These are phyloP conservation scores for Metarhizium rileyi DNA, from an alignment of 2,329 filamentous ascomycete genomes.

Conservation along the genomic window DNA sequence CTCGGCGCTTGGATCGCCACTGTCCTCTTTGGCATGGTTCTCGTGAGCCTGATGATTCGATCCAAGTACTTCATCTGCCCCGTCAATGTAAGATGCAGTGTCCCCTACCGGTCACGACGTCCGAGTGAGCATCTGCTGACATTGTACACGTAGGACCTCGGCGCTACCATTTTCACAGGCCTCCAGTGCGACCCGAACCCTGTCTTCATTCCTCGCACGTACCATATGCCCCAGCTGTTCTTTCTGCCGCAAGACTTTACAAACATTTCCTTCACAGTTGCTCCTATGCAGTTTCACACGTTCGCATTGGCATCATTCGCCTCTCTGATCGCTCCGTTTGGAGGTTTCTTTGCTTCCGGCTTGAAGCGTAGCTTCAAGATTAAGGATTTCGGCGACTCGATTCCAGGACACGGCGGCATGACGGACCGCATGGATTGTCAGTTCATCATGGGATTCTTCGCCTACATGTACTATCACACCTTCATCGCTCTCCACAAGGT, in stretches of 20 bases:
- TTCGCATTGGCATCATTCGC: slow-evolving; percentile 86
- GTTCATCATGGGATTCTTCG: slow-evolving; percentile 99
- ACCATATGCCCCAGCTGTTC: slow-evolving; percentile 62
- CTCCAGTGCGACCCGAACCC: slow-evolving; percentile 86
- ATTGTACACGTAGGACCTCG: slow-evolving; percentile 54
- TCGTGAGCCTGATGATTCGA: slow-evolving; percentile 76
- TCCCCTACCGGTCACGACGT: background rate
- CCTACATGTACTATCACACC: slow-evolving; percentile 97
- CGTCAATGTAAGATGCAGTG: slow-evolving; percentile 55
- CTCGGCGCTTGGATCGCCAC: slow-evolving; percentile 95
- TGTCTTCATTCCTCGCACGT: slow-evolving; percentile 72
- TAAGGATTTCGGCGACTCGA: slow-evolving; percentile 98
- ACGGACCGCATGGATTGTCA: slow-evolving; percentile 99
- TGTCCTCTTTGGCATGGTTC: slow-evolving; percentile 68
- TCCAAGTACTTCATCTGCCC: slow-evolving; percentile 98
- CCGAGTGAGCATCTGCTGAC: background rate
- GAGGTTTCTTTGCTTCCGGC: slow-evolving; percentile 95
- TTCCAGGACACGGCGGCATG: slow-evolving; percentile 94
- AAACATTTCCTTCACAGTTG: slow-evolving; percentile 59
- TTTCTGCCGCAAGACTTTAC: slow-evolving; percentile 49
- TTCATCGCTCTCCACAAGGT: slow-evolving; percentile 88
- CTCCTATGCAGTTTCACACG: slow-evolving; percentile 90
- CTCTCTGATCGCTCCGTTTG: slow-evolving; percentile 92
- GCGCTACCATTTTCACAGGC: slow-evolving; percentile 84
- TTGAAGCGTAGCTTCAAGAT: slow-evolving; percentile 99